phyloP scores from a whole-genome alignment of 2,329 filamentous ascomycete genomes.

The Colletotrichum tropicale region DNA sequence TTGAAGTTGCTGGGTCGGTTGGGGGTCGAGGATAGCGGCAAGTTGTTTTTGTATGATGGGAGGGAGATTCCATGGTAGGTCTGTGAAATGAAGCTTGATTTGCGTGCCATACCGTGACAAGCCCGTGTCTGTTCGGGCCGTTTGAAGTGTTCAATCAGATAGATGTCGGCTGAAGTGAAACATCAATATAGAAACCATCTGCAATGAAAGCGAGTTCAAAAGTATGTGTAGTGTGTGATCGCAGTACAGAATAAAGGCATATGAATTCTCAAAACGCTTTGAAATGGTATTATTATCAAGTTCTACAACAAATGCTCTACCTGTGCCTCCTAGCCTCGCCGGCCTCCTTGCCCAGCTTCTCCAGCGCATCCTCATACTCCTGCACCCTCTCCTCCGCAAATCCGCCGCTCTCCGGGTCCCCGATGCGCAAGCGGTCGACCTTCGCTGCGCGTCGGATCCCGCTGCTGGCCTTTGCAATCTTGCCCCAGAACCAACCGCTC shows the following conservation, averaged over 20 bases:
- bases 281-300: background rate
- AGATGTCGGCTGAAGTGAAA: background rate
- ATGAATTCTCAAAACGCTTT: background rate
- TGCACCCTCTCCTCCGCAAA: constrained; percentile 52
- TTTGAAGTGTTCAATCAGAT: background rate
- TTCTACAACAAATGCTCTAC: background rate
- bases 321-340: constrained; percentile 27
- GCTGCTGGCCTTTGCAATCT: constrained; percentile 65
- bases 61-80: background rate
- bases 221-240: background rate
- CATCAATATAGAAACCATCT: background rate
- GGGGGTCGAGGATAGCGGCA: background rate
- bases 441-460: constrained; percentile 48
- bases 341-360: constrained; percentile 67
- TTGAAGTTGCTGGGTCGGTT: background rate
- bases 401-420: constrained; percentile 34
- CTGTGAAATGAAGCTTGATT: background rate
- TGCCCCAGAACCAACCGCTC: constrained; percentile 90
- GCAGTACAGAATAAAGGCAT: background rate
- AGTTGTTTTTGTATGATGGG: background rate
- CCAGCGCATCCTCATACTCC: constrained; percentile 62
- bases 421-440: constrained; percentile 53
- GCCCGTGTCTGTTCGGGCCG: background rate
- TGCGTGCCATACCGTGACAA: background rate
- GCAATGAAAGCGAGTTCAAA: background rate